These are phyloP conservation scores for Globisporangium radiosum DNA, from an alignment of 352 stramenopile species.

Conservation along the genomic window DNA sequence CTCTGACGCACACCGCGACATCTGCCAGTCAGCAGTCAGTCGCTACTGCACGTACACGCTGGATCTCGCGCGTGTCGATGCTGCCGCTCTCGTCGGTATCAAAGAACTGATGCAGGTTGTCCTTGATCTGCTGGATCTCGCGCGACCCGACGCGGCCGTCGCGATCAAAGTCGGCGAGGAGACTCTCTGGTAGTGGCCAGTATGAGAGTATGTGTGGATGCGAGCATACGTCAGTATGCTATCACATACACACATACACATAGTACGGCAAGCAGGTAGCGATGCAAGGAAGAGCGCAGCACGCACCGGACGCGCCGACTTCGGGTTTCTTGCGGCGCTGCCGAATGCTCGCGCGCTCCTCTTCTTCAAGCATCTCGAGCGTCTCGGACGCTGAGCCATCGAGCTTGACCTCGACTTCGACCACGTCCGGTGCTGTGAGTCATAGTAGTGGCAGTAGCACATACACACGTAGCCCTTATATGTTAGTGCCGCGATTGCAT, in stretches of 20 bases:
- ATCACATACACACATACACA: neutral
- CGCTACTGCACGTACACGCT: slow-evolving; percentile 21
- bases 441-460: neutral
- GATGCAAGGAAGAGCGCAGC: neutral
- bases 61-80: slow-evolving; percentile 69
- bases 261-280: neutral
- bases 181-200: slow-evolving; percentile 33
- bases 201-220: too few species aligned
- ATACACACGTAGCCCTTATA: neutral
- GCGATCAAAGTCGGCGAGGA: slow-evolving; percentile 76
- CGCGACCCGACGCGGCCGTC: slow-evolving; percentile 63
- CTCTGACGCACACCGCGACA: too few species aligned
- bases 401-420: slow-evolving; percentile 6
- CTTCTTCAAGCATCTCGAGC: slow-evolving; percentile 18
- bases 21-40: too few species aligned
- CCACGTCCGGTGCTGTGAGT: neutral
- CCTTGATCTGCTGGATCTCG: slow-evolving; percentile 78
- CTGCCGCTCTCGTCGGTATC: slow-evolving; percentile 73
- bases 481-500: neutral
- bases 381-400: slow-evolving; percentile 9
- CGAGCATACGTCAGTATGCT: too few species aligned
- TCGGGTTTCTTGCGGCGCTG: slow-evolving; percentile 10
- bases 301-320: slow-evolving; percentile 2
- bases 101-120: slow-evolving; percentile 76
- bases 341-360: slow-evolving; percentile 6